Base-by-base conservation (phyloP, 345 rosid species). In the Firmiana major region DNA sequence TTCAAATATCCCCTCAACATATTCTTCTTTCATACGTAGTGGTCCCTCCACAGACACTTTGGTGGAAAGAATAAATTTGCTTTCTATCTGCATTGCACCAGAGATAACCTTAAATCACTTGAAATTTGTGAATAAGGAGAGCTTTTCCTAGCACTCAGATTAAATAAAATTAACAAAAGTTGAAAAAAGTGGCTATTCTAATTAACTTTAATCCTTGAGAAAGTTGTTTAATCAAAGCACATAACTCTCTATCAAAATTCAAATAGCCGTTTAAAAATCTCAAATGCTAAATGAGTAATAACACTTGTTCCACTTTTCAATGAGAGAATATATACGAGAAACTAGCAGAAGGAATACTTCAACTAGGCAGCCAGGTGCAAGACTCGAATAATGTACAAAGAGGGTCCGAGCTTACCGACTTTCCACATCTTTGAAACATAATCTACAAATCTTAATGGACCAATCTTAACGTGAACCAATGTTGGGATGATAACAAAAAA, bases 41-140 rank as follows among this genome's bases (percentile, higher is more conserved):
- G 99, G 98, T 79, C 99, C 99, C 85, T 96, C 98, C n/a, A 96
- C 85, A 78, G 93, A 73, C 72, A 94, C 81, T 78, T 79, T 87
- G 68, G 94, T 74, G 16, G 92, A 85, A 64, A 94, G 60, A 73
- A 81, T 57, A 81, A 90, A 34, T 81, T 88, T 92, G 85, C 88
- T 91, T 80, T 92, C 97, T 85, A 94, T 79, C 98, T 92, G 90
- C 89, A 85, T 49, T 67, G 40, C 76, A 80, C 22, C 51, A 71
- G 31, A 24, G 26, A 82, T 38, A 65, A 17, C 70, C 70, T 38
- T 11, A 9, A n/a, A 40, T 34, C 21, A 34, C n/a, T 19, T 19
- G 45, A 19, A 65, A 38, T 19, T 45, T 21, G 10, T 74, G 21
- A 40, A 74, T 24, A 28, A 42, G 17, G 21, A 42, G 65, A 24